Evolutionary conservation across 139 green algal species (phyloP), one percentile per base, ranked within the genome.

Genomic region (Volvox africanus): DNA sequence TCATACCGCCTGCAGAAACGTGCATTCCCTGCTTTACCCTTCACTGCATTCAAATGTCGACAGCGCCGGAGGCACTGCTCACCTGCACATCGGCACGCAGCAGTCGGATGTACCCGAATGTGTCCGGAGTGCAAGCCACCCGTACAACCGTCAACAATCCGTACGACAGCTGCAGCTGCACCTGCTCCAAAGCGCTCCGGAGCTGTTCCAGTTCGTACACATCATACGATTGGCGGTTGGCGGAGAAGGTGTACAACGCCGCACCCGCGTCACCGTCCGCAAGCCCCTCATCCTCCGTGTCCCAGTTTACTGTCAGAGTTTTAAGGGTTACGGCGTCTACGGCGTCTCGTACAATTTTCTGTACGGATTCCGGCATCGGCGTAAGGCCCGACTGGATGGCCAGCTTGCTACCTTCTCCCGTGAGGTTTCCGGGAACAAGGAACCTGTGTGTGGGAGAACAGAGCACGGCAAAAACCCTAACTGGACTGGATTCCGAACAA

Each of bases 161-260:
- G 5, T 19, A 20, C 26, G 35, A 55, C 30, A 90, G 32, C 73
- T 26, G 50, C 9, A 9, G 18, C 32, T 82, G 24, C 20, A 90
- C 69, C 14, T 18, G 6, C 14, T 33, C 33, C 2, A 68, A 17
- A 30, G 28, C 69, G 36, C n/a, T 18, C 69, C 71, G 69, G 11
- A 89, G 37, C 44, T 35, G 62, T 17, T 24, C 35, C 35, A 88
- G 35, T 3, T 26, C 33, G 26, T 68, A 19, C 21, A 24, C 37
- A 14, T 89, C 84, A 68, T 82, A 90, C 19, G 50, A 65, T 35
- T 33, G 2, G 9, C 86, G 50, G 73, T 90, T 90, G 30, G 50
- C 86, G 20, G 55, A 78, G 86, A 90, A 90, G 55, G 86, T 90
- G 86, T 85, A 90, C 2, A 90, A 71, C 26, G 37, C 86, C 1